Evolutionary conservation across 345 rosid genomes (phyloP).

Genomic region (Viola odorata): DNA sequence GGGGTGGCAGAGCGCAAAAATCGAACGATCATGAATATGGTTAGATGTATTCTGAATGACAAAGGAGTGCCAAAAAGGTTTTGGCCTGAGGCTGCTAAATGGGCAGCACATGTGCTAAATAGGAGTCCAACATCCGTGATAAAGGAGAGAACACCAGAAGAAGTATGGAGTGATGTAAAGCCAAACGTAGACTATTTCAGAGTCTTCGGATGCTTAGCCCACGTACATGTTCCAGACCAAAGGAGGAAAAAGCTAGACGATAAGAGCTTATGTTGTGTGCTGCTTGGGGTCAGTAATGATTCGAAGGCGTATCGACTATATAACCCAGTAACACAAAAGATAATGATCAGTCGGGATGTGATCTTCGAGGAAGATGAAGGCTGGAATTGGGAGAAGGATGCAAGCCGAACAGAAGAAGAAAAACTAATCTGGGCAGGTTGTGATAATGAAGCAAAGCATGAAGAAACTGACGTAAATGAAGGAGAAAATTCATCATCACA

Average conservation of each 20-base stretch:
- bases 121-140: background rate
- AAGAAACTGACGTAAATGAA: background rate
- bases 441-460: background rate
- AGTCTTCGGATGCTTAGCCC: background rate
- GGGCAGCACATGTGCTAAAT: background rate
- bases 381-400: background rate
- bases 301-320: background rate
- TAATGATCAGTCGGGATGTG: background rate
- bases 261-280: background rate
- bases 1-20: too few species aligned
- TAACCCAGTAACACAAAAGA: background rate
- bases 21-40: too few species aligned
- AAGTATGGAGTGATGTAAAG: background rate
- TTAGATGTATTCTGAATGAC: too few species aligned
- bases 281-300: background rate
- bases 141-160: background rate
- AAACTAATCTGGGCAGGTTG: background rate
- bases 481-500: background rate
- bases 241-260: too few species aligned
- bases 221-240: too few species aligned
- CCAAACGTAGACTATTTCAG: background rate
- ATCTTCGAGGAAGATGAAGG: background rate
- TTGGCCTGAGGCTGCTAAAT: too few species aligned
- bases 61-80: too few species aligned
- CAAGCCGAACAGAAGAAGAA: background rate